Conservation (phyloP, 2,329 filamentous ascomycete species). For the Boeremia exigua region DNA sequence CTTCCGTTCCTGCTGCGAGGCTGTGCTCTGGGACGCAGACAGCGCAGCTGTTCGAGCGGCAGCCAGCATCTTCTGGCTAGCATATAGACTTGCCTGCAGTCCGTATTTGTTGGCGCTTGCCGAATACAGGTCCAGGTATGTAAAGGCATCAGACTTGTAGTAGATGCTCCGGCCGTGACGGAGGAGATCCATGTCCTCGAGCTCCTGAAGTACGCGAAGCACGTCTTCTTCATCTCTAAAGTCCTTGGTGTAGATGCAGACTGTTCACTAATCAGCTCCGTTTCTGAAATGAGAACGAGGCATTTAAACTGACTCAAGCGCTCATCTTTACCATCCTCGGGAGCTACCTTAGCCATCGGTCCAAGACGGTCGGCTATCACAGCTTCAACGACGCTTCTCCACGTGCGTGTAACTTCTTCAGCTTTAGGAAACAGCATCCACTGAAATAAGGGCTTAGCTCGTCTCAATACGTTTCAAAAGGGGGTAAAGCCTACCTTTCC, state of each 20-base stretch:
- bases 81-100: constrained; percentile 52
- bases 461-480: background rate
- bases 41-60: constrained; percentile 13
- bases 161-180: constrained; percentile 63
- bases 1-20: constrained; percentile 12
- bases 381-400: constrained; percentile 70
- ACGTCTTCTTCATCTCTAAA: constrained; percentile 74
- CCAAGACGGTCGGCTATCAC: constrained; percentile 75
- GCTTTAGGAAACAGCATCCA: constrained; percentile 75
- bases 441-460: constrained; percentile 44
- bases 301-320: constrained; percentile 55
- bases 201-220: constrained; percentile 66
- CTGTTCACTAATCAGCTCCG: background rate
- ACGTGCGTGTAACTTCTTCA: constrained; percentile 65
- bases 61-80: constrained; percentile 47
- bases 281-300: no score
- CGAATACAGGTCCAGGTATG: constrained; percentile 50
- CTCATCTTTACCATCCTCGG: constrained; percentile 52
- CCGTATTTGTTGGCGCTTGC: constrained; percentile 48
- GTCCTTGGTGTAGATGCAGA: constrained; percentile 77
- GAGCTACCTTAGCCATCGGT: constrained; percentile 74
- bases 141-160: constrained; percentile 75
- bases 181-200: constrained; percentile 64
- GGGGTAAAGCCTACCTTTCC: constrained; percentile 66
- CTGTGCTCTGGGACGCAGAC: constrained; percentile 10